These are phyloP conservation scores for Pichia sp. DNA, from an alignment of 1,139 yeast species.

Conservation along the genomic window DNA sequence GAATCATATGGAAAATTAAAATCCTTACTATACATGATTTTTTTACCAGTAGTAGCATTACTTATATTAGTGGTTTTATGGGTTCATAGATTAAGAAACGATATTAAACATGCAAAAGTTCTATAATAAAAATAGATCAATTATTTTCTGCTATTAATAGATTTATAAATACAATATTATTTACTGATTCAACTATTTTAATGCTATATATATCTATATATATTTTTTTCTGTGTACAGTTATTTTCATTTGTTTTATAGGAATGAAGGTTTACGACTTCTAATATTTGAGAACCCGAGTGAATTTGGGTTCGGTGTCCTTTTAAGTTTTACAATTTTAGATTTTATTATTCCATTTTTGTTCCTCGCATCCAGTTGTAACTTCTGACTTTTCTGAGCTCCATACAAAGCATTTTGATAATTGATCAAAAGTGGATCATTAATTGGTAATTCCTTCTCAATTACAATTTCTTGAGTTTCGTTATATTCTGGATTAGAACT, in stretches of 20 bases:
- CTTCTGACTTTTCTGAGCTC: slow-evolving; percentile 21
- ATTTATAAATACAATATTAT: not conserved
- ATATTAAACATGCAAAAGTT: slow-evolving; percentile 50
- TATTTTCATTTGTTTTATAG: slow-evolving; percentile 8
- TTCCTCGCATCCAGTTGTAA: slow-evolving; percentile 21
- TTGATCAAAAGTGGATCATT: slow-evolving; percentile 23
- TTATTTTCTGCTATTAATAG: not conserved
- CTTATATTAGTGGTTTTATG: slow-evolving; percentile 36
- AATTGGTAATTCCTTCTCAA: slow-evolving; percentile 23
- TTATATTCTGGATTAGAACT: slow-evolving; percentile 1
- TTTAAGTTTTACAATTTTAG: slow-evolving; percentile 29
- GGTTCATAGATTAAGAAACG: slow-evolving; percentile 45
- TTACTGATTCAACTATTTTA: too few relatives aligned
- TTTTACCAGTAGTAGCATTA: slow-evolving; percentile 38
- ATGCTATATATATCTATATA: too few relatives aligned
- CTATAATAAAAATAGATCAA: slow-evolving; percentile 27
- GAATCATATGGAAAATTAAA: slow-evolving; percentile 7
- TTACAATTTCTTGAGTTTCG: slow-evolving; percentile 21
- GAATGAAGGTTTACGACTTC: slow-evolving; percentile 38
- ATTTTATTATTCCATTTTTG: slow-evolving; percentile 24
- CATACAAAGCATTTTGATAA: slow-evolving; percentile 20
- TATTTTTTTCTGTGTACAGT: too few relatives aligned
- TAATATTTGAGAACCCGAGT: slow-evolving; percentile 37
- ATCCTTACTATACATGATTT: slow-evolving; percentile 24
- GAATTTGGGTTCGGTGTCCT: slow-evolving; percentile 42